phyloP scores from a whole-genome alignment of 75 land plant genomes.

The Azolla pinnata region DNA sequence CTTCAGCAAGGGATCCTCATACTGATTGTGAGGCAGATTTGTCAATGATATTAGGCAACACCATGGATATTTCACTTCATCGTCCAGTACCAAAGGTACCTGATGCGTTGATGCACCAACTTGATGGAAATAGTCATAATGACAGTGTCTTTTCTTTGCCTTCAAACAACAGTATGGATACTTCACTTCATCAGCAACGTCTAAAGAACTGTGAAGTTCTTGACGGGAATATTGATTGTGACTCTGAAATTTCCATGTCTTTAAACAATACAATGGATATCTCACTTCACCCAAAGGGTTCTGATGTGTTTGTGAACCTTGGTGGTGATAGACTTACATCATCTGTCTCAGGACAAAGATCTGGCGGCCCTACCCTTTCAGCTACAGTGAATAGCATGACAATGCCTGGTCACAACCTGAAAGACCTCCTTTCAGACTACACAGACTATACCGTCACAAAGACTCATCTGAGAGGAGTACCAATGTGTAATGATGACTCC shows the following conservation, averaged over 20 bases:
- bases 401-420: background rate
- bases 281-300: background rate
- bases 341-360: background rate
- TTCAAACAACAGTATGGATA: no score
- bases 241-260: background rate
- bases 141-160: no score
- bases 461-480: no score
- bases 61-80: background rate
- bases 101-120: no score
- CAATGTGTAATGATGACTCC: no score
- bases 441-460: constrained; percentile 2
- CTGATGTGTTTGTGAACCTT: background rate
- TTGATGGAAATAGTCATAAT: no score
- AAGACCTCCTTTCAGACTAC: background rate
- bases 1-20: no score
- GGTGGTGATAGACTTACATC: background rate
- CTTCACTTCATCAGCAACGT: no score
- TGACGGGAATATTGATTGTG: background rate
- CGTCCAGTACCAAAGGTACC: no score
- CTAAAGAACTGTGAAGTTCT: no score
- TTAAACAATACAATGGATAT: background rate
- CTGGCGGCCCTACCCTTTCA: background rate
- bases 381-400: background rate
- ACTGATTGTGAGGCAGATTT: background rate
- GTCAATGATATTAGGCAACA: background rate